These are phyloP conservation scores for Vicia sativa DNA, from an alignment of 306 rosid genomes.

Conservation along the genomic window DNA sequence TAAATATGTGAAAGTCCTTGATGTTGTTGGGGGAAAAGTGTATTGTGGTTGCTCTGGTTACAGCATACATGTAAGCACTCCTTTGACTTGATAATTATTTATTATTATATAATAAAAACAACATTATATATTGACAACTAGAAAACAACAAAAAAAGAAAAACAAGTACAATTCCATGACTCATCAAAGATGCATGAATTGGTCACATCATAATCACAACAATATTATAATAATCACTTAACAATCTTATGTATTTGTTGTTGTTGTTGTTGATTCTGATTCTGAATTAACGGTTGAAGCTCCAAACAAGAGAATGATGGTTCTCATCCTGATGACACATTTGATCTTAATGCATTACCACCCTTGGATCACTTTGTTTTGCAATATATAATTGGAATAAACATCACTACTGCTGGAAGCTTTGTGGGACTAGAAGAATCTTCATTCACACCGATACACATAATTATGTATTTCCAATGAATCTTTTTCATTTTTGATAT, in stretches of 20 bases:
- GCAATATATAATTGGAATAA: conserved; percentile 60
- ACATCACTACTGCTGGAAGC: too few species aligned
- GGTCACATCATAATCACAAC: conserved; percentile 1
- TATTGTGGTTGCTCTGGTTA: conserved; percentile 90
- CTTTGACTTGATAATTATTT: too few species aligned
- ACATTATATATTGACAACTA: not conserved
- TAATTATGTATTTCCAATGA: too few species aligned
- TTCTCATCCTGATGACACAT: conserved; percentile 82
- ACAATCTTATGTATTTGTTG: conserved; percentile 36
- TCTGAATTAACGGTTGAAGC: too few species aligned
- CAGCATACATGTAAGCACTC: conserved; percentile 65
- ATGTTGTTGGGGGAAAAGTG: conserved; percentile 63
- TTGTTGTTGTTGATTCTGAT: too few species aligned
- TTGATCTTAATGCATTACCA: conserved; percentile 86
- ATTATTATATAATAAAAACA: not conserved
- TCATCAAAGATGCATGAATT: not conserved
- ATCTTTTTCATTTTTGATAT: too few species aligned
- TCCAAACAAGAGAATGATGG: too few species aligned
- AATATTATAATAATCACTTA: not conserved
- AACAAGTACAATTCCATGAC: not conserved
- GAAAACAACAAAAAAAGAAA: not conserved
- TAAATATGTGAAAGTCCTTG: conserved; percentile 77
- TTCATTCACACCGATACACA: too few species aligned
- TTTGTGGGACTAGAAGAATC: too few species aligned
- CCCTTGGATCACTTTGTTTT: conserved; percentile 62